Evolutionary conservation across 1,284 basidiomycete genomes (phyloP).

Genomic region (Ustilago vetiveriae): DNA sequence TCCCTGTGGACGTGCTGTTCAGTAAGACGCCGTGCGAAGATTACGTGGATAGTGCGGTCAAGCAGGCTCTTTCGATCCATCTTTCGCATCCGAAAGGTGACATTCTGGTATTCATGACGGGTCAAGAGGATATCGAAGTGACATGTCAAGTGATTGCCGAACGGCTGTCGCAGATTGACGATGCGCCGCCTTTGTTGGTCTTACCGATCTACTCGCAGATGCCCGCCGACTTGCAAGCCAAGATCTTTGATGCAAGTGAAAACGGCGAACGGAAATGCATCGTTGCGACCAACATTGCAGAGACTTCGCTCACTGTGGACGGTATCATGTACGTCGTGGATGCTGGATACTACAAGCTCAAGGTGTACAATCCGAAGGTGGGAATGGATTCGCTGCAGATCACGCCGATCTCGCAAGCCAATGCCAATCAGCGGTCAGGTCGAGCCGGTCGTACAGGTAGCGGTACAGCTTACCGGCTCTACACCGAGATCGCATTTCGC

Average conservation of each 20-base stretch:
- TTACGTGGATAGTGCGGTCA: constrained; percentile 96
- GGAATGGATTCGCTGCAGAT: constrained; percentile 99
- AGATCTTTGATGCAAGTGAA: constrained; percentile 93
- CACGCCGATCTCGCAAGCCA: constrained; percentile 93
- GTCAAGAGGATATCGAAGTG: constrained; percentile 95
- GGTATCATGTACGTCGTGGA: constrained; percentile 98
- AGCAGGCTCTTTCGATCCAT: constrained; percentile 96
- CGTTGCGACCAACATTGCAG: constrained; percentile 98
- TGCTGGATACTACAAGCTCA: constrained; percentile 94
- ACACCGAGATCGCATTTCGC: constrained; percentile 93
- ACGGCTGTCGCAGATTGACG: constrained; percentile 87
- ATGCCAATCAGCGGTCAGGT: constrained; percentile 93
- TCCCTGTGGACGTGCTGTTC: constrained; percentile 96
- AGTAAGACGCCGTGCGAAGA: constrained; percentile 97
- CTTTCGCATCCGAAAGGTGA: constrained; percentile 92
- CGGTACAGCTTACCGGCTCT: constrained; percentile 90
- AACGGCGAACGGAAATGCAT: constrained; percentile 96
- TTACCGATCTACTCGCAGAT: constrained; percentile 99
- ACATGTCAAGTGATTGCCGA: constrained; percentile 72
- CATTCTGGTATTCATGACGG: constrained; percentile 99
- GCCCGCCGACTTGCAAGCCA: constrained; percentile 97
- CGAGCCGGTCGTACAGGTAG: constrained; percentile 91
- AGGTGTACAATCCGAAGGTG: constrained; percentile 98
- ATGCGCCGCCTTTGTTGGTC: constrained; percentile 84
- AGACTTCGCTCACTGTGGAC: constrained; percentile 93